These are phyloP conservation scores for Colletotrichum eremochloae DNA, from an alignment of 2,329 filamentous ascomycete genomes.

Conservation along the genomic window DNA sequence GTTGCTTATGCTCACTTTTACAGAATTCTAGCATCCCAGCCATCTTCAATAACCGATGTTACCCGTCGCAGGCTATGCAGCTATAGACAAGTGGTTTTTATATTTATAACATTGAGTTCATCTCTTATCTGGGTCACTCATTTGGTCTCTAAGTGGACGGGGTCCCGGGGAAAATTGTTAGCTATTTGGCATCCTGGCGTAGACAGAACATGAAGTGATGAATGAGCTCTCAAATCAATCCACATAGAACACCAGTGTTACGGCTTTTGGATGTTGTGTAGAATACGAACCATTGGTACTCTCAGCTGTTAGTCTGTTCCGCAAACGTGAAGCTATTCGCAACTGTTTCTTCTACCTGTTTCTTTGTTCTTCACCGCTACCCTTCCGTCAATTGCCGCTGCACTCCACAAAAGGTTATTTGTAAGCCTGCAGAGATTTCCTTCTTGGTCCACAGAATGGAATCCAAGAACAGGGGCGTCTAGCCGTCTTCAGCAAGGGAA, in stretches of 20 bases:
- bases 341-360: neutral
- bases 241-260: neutral
- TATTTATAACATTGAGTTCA: neutral
- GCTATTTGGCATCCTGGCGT: too few species aligned
- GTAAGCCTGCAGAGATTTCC: conserved; percentile 8
- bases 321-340: conserved; percentile 28
- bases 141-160: too few species aligned
- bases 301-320: neutral
- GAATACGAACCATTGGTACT: neutral
- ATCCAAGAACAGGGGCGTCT: neutral
- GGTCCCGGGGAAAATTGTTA: too few species aligned
- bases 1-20: neutral
- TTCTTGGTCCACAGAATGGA: neutral
- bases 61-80: neutral
- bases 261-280: too few species aligned
- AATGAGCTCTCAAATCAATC: neutral
- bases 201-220: neutral
- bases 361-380: neutral
- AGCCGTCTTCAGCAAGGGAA: neutral
- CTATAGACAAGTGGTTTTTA: neutral
- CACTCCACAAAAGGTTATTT: neutral
- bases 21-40: neutral
- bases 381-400: neutral
- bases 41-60: too few species aligned
- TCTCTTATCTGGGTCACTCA: too few species aligned